phyloP scores from a whole-genome alignment of 2,329 filamentous ascomycete species.

The Meredithiella fracta region DNA sequence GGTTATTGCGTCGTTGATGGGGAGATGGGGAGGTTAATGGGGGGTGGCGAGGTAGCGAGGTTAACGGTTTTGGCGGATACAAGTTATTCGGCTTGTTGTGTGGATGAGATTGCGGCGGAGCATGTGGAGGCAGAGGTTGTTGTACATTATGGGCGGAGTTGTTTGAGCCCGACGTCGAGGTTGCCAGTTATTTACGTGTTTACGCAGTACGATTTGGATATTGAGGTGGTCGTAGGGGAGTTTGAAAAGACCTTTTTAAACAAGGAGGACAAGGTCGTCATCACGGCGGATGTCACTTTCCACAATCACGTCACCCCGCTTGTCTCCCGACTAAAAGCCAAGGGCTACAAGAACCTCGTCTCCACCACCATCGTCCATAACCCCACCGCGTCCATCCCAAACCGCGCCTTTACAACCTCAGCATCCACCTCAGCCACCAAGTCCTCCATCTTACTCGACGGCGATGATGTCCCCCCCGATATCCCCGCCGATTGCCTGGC shows the following conservation, averaged over 20 bases:
- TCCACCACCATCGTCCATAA: constrained; percentile 60
- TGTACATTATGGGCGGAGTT: constrained; percentile 85
- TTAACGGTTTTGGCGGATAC: constrained; percentile 87
- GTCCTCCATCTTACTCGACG: background rate
- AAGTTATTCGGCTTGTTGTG: constrained; percentile 91
- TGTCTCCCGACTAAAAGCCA: constrained; percentile 32
- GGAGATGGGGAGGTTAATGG: constrained; percentile 5
- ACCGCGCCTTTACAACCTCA: constrained; percentile 33
- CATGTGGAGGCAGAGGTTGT: constrained; percentile 82
- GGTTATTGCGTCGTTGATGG: constrained; percentile 45
- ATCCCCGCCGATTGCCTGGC: constrained; percentile 32
- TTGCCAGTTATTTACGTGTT: constrained; percentile 85
- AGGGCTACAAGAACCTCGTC: constrained; percentile 55
- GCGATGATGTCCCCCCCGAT: constrained; percentile 9
- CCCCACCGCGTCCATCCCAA: constrained; percentile 67
- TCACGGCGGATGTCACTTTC: constrained; percentile 86
- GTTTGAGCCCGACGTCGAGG: constrained; percentile 74
- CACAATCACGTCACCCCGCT: constrained; percentile 53
- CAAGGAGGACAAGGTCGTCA: constrained; percentile 43
- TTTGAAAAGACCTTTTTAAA: constrained; percentile 56
- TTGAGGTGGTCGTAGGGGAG: constrained; percentile 36
- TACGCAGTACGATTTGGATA: constrained; percentile 53
- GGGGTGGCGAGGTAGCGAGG: constrained; percentile 17
- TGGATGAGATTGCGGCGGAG: constrained; percentile 91
- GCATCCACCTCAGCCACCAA: constrained; percentile 19